Base-by-base conservation (phyloP, 2,329 filamentous ascomycete species). In the Didymella pomorum region DNA sequence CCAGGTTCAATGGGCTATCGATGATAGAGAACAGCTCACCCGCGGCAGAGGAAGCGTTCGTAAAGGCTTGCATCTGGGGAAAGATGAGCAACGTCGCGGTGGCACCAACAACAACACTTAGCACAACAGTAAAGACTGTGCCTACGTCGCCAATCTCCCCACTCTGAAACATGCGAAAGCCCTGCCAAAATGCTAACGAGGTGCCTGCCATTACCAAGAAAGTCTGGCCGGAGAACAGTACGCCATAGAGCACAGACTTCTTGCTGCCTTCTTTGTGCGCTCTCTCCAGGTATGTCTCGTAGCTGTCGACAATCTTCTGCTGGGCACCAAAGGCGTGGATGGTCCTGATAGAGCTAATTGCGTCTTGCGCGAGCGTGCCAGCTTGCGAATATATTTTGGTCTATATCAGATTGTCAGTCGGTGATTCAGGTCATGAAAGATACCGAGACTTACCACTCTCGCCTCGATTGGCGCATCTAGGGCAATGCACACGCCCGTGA, bases 301-400 rank as follows among this genome's bases (percentile, higher is more conserved):
- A 97, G 74, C 93, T 88, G 61, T 84, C 84, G 5, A 92, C 92
- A 21, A 97, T 84, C 65, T 93, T 92, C 52, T 93, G 89, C 75
- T 97, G 92, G 0, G 92, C 96, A 41, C 91, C 91, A 70, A 97
- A 97, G 26, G 93, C 93, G 6, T 91, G 86, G 11, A 92, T 89
- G 71, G 94, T 96, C 62, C 93, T 87, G 67, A 78, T 89, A 10
- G 48, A 47, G 21, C 53, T 44, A 45, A 53, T 95, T 72, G 52
- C 52, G 28, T 55, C 52, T 37, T 59, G 49, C 8, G 51, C 51
- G 11, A 55, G 35, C 3, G 49, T 49, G 11, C 56, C 56, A 20
- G 56, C 56, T 18, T 56, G 51, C 2, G 51, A 51, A 21, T 59
- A 55, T 4, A 58, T 54, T 11, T 54, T 58, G 31, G 54, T 57